A percentile compares a stretch with the other conserved stretches of the same genome.
Conservation (phyloP, 1,284 basidiomycete genomes). For the Irpex sp. region DNA sequence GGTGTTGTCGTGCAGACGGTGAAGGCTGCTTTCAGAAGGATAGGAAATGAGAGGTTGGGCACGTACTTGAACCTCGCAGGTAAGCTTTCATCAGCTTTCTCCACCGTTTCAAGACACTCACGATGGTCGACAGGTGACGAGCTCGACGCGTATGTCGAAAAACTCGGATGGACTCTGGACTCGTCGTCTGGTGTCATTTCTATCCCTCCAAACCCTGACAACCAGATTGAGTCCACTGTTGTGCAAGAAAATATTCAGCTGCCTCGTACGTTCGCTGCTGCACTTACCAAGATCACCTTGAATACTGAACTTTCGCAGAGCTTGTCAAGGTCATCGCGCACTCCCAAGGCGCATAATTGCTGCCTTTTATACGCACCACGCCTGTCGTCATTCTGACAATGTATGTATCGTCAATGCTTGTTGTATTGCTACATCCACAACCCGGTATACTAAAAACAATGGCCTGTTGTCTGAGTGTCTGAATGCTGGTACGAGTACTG, state of each 20-base stretch:
- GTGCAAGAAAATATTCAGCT: constrained; percentile 89
- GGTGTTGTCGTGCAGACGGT: constrained; percentile 76
- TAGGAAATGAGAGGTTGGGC: constrained; percentile 63
- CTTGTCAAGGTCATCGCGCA: constrained; percentile 82
- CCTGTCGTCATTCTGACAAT: neutral
- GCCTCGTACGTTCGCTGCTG: constrained; percentile 62
- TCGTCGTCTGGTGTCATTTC: constrained; percentile 54
- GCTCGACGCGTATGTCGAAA: constrained; percentile 62
- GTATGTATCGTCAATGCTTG: neutral
- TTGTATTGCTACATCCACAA: neutral
- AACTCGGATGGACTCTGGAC: constrained; percentile 76
- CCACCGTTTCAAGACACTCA: constrained; percentile 1
- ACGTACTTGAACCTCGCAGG: constrained; percentile 74
- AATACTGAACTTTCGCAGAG: constrained; percentile 43
- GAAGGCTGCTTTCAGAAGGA: constrained; percentile 75
- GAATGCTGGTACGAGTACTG: neutral
- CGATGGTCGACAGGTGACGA: constrained; percentile 44
- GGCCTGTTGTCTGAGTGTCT: neutral
- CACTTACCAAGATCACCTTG: constrained; percentile 6
- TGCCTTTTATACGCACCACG: constrained; percentile 3
- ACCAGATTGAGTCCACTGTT: constrained; percentile 92
- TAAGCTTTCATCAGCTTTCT: constrained; percentile 28
- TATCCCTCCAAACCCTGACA: constrained; percentile 88
- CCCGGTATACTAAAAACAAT: neutral
- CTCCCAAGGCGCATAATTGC: constrained; percentile 36